Conservation (phyloP, 202 grass and related monocot species). For the Panicum hallii region DNA sequence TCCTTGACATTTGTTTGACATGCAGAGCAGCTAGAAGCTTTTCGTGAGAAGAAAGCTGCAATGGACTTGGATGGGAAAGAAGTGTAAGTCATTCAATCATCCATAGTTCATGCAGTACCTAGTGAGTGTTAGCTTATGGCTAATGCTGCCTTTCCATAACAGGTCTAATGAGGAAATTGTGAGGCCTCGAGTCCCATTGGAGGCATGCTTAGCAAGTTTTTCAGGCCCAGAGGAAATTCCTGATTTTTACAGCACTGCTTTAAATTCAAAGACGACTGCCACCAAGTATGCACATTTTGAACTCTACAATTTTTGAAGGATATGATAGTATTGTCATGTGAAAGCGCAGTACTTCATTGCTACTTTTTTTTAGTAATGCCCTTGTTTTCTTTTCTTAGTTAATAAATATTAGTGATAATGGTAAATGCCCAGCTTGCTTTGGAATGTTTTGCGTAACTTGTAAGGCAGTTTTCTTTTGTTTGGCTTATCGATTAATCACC, state of each 20-base stretch:
- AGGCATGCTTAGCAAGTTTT: constrained; percentile 91
- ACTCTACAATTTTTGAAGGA: constrained; percentile 16
- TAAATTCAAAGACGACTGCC: constrained; percentile 93
- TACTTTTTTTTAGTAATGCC: constrained; percentile 14
- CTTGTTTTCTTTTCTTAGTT: too few relatives aligned
- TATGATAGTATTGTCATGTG: background rate
- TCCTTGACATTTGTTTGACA: constrained; percentile 48
- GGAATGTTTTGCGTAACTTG: background rate
- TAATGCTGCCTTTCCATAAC: constrained; percentile 30
- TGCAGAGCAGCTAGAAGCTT: constrained; percentile 92
- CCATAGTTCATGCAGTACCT: background rate
- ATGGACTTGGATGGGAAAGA: constrained; percentile 85
- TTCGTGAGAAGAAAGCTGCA: constrained; percentile 69
- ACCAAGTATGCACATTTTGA: constrained; percentile 74
- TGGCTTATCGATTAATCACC: background rate
- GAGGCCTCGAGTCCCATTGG: constrained; percentile 87
- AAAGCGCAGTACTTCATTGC: background rate
- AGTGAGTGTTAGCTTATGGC: constrained; percentile 5
- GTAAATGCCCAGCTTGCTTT: too few relatives aligned
- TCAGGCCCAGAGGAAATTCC: constrained; percentile 79
- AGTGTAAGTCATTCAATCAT: constrained; percentile 57
- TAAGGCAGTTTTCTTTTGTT: background rate
- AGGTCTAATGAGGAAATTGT: constrained; percentile 87
- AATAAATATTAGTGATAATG: too few relatives aligned
- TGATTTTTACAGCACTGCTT: constrained; percentile 92